Conservation (phyloP, 305 asterid species). For the Fraxinus velutina region DNA sequence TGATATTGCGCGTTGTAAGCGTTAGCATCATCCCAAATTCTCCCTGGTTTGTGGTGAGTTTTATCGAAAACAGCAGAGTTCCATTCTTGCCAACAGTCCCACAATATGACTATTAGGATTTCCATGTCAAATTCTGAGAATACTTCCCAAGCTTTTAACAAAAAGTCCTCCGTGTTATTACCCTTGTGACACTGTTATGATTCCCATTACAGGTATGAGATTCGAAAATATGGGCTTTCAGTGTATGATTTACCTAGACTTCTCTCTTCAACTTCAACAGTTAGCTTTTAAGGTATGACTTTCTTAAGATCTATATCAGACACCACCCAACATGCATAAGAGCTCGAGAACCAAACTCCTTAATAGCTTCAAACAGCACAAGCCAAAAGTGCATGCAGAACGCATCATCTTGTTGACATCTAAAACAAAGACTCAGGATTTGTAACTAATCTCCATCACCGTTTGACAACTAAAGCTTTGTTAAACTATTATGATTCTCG, state of each 20-base stretch:
- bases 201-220: no score
- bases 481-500: neutral
- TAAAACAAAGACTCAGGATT: neutral
- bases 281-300: no score
- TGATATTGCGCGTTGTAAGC: neutral
- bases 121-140: neutral
- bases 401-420: neutral
- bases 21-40: neutral
- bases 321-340: neutral
- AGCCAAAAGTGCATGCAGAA: neutral
- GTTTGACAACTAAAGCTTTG: neutral
- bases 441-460: neutral
- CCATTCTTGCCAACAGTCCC: neutral
- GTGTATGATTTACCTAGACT: no score
- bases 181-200: neutral
- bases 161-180: neutral
- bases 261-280: no score
- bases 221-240: no score
- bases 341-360: neutral
- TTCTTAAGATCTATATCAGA: no score
- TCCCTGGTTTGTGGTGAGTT: neutral
- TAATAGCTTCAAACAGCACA: neutral
- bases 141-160: neutral
- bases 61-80: neutral
- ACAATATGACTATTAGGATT: neutral